Percentiles rank a stretch among this genome's conserved stretches.
Conservation (phyloP, 352 stramenopile species). For the Thraustotheca clavata region DNA sequence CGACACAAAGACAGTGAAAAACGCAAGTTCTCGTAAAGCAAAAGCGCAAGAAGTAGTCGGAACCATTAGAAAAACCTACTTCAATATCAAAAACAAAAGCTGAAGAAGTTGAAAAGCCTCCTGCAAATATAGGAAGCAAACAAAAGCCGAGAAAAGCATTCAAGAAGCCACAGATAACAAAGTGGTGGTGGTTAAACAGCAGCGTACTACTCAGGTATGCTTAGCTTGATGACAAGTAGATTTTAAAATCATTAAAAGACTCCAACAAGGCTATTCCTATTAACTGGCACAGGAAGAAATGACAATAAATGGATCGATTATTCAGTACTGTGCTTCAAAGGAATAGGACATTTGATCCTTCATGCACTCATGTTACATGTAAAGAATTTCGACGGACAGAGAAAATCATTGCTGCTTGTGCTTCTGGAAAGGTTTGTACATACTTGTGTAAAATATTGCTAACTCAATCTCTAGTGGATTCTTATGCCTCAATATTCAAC, state of each 20-base stretch:
- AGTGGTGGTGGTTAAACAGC: constrained; percentile 52
- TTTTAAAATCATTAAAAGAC: background rate
- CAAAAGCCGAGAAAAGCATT: no score
- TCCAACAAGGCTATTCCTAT: constrained; percentile 42
- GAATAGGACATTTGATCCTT: constrained; percentile 53
- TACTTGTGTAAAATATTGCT: background rate
- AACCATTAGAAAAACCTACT: no score
- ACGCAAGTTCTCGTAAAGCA: no score
- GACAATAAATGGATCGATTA: constrained; percentile 64
- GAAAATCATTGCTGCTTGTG: constrained; percentile 78
- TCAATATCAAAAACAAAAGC: no score
- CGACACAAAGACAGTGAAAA: no score
- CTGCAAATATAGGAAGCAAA: no score
- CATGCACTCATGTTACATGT: constrained; percentile 80
- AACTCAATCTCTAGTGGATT: constrained; percentile 53
- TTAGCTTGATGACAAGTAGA: background rate
- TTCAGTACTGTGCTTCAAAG: constrained; percentile 52
- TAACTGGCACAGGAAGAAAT: constrained; percentile 71
- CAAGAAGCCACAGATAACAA: no score
- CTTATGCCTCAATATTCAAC: constrained; percentile 75
- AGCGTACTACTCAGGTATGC: constrained; percentile 24
- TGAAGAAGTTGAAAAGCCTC: no score
- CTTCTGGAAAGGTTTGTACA: constrained; percentile 58
- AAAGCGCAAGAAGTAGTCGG: no score
- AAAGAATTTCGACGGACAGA: constrained; percentile 81